These are phyloP conservation scores for Phoenix dactylifera DNA, from an alignment of 176 grass and related monocot species.

Conservation along the genomic window DNA sequence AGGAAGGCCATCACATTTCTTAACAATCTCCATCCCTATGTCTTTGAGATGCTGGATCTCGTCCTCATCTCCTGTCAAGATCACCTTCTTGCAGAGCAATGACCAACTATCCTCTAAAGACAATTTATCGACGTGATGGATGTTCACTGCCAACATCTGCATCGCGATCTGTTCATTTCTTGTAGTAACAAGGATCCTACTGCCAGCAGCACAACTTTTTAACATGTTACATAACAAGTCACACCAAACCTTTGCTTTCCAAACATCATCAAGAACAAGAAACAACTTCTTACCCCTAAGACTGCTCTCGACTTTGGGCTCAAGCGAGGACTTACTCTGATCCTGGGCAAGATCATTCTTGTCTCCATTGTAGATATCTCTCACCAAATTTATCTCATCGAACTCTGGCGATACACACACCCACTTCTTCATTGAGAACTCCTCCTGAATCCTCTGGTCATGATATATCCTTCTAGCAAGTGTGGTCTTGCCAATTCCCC, in stretches of 20 bases:
- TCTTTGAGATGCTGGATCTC: conserved; percentile 18
- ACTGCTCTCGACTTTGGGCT: conserved; percentile 1
- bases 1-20: conserved; percentile 43
- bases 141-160: conserved; percentile 35
- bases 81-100: conserved; percentile 30
- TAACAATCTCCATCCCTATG: conserved; percentile 29
- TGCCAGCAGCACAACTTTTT: conserved; percentile 22
- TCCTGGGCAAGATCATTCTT: conserved; percentile 1
- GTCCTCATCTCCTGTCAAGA: conserved; percentile 7
- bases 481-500: no score
- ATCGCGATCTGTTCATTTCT: conserved; percentile 23
- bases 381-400: conserved; percentile 1
- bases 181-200: conserved; percentile 49
- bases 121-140: conserved; percentile 41
- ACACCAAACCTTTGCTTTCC: conserved; percentile 34
- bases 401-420: no score
- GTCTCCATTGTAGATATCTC: conserved; percentile 5
- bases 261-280: conserved; percentile 55
- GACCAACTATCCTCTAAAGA: conserved; percentile 30
- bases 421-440: no score
- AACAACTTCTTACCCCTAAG: conserved; percentile 36
- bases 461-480: no score
- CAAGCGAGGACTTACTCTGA: not conserved
- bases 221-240: conserved; percentile 29
- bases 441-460: no score